Conservation (phyloP, 225 moss, liverwort and hornwort species). For the Rhytidiadelphus loreus region DNA sequence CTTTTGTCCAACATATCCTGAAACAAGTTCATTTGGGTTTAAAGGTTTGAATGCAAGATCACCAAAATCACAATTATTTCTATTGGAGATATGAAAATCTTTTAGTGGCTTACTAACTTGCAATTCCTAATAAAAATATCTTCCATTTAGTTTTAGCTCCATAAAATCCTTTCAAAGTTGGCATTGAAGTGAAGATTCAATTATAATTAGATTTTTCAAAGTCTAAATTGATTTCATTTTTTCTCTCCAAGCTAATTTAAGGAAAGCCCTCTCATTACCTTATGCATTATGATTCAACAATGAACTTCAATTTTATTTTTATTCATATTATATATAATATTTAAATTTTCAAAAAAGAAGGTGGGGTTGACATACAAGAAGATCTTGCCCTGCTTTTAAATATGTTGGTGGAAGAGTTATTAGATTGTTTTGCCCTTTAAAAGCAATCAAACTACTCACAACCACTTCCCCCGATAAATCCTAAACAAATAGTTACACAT, state of each 20-base stretch:
- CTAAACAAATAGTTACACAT: not conserved
- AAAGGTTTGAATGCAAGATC: not conserved
- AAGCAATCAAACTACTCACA: slow-evolving; percentile 16
- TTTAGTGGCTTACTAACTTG: not conserved
- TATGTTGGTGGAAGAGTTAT: slow-evolving; percentile 24
- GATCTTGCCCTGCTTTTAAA: slow-evolving; percentile 53
- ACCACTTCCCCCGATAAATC: slow-evolving; percentile 34
- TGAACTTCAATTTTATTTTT: not conserved
- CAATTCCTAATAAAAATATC: not conserved
- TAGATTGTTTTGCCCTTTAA: slow-evolving; percentile 17
- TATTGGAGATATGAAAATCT: not conserved
- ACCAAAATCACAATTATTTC: not conserved
- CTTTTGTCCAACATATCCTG: slow-evolving; percentile 54
- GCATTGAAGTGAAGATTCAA: not conserved
- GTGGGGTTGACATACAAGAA: slow-evolving; percentile 24
- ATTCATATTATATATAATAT: not conserved
- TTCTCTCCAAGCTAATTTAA: not conserved
- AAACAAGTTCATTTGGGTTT: not conserved
- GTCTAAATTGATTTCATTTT: not conserved
- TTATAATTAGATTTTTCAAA: not conserved
- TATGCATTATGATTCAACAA: not conserved
- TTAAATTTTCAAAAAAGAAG: not conserved
- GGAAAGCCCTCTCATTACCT: rapidly evolving
- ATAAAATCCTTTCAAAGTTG: not conserved
- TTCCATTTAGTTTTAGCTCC: not conserved